phyloP scores from a whole-genome alignment of 345 rosid species.

The Lepidium africanum region DNA sequence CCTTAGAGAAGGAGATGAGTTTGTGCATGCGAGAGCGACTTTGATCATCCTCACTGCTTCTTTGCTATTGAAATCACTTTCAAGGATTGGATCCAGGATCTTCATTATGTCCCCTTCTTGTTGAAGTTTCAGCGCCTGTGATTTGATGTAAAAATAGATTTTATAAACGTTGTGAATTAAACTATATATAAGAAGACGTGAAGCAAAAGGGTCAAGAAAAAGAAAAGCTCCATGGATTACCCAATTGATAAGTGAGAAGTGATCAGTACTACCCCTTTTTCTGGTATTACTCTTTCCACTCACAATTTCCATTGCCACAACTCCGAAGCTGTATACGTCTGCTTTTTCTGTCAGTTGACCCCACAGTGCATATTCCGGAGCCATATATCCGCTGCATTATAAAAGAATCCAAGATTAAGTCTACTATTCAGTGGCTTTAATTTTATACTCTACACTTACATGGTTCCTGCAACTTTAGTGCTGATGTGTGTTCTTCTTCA shows the following conservation, averaged over 20 bases:
- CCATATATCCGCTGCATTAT: constrained; percentile 23
- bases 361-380: constrained; percentile 35
- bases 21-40: constrained; percentile 37
- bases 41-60: constrained; percentile 34
- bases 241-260: constrained; percentile 34
- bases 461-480: constrained; percentile 61
- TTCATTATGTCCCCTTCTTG: constrained; percentile 21
- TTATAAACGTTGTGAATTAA: too few relatives aligned
- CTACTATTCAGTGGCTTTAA: background rate
- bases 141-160: background rate
- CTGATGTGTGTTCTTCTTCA: constrained; percentile 44
- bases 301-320: constrained; percentile 38
- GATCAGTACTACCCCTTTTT: background rate
- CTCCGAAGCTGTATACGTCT: constrained; percentile 40
- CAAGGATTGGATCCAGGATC: constrained; percentile 28
- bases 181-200: background rate
- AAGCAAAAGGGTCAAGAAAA: background rate
- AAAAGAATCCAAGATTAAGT: background rate
- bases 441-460: constrained; percentile 24
- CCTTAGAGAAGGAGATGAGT: constrained; percentile 27
- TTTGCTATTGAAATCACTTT: constrained; percentile 13
- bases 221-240: constrained; percentile 14
- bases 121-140: constrained; percentile 25
- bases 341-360: constrained; percentile 40
- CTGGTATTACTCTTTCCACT: constrained; percentile 23